A percentile compares a stretch with the other conserved stretches of the same genome.
These are phyloP conservation scores for Boletus reticuloceps DNA, from an alignment of 768 basidiomycete species.

Conservation along the genomic window DNA sequence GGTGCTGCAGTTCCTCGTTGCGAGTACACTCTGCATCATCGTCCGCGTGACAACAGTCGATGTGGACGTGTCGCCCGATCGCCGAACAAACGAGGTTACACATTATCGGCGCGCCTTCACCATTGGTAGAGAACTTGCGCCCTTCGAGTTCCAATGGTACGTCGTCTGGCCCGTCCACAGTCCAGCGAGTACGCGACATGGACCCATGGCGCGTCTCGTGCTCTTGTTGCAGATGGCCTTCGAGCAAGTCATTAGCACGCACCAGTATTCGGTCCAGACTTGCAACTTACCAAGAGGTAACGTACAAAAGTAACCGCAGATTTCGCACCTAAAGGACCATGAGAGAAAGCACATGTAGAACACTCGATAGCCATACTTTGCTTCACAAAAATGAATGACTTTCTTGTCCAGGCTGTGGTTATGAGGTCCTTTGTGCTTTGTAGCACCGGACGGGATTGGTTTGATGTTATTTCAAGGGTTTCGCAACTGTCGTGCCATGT, in stretches of 20 bases:
- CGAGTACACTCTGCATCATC: slow-evolving; percentile 35
- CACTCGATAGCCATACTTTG: too few relatives aligned
- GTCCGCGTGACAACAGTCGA: slow-evolving; percentile 52
- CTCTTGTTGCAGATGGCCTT: slow-evolving; percentile 57
- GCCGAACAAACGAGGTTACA: slow-evolving; percentile 55
- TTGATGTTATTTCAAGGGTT: too few relatives aligned
- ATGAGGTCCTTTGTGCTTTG: too few relatives aligned
- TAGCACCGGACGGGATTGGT: background rate
- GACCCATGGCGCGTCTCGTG: slow-evolving; percentile 65
- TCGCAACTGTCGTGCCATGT: too few relatives aligned
- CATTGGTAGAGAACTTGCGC: slow-evolving; percentile 49
- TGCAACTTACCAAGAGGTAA: slow-evolving; percentile 46
- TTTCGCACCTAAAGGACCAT: slow-evolving; percentile 39
- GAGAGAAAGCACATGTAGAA: background rate
- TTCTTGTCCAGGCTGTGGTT: too few relatives aligned
- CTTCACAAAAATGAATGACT: too few relatives aligned
- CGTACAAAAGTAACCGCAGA: slow-evolving; percentile 43
- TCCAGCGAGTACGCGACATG: slow-evolving; percentile 59
- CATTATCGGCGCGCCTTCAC: slow-evolving; percentile 63
- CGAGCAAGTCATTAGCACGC: background rate
- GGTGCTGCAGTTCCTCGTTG: slow-evolving; percentile 46
- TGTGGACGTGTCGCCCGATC: slow-evolving; percentile 55
- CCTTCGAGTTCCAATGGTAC: slow-evolving; percentile 50
- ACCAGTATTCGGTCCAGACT: too few relatives aligned
- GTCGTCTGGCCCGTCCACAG: slow-evolving; percentile 51